Base-by-base conservation (phyloP, 352 stramenopile species). In the Phytopythium litorale region DNA sequence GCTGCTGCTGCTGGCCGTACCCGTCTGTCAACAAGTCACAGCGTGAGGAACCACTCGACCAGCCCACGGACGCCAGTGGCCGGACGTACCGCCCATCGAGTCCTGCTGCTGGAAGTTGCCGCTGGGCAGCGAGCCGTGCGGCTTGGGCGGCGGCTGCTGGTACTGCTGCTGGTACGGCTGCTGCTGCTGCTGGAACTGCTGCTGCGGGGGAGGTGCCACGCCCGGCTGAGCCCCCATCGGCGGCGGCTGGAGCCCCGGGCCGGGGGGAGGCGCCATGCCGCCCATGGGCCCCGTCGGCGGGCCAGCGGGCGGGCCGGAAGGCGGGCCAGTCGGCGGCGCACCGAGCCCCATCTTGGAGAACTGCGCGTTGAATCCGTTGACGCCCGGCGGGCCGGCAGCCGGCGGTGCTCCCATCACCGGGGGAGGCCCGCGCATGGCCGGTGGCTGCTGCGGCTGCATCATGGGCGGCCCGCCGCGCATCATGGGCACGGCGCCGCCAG, bases 101-200 rank as follows among this genome's bases (percentile, higher is more conserved):
- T 91, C 76, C 40, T 78, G 74, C 63, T 94, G 84, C 68, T 94
- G 84, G 69, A 88, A 94, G 64, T 94, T 94, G 49, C 84, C 84
- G 58, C 82, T 94, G 11, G 84, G 81, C 7, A 78, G 71, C 16
- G 53, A 58, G 11, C 43, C 76, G 57, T 72, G 71, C 28, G 21
- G 59, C 59, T 70, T 79, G 60, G 67, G 73, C 15, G 58, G 61
- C 6, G 48, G 57, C 2, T 62, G 68, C 33, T 69, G 70, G 38
- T 73, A 58, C 42, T 72, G 66, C 58, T 70, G 63, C 65, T 57
- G 68, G 25, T 66, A 59, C 54, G 52, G 53, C 38, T 35, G 51
- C 23, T 56, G 43, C 23, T 63, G 48, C 42, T 50, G 58, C 21
- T 50, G 58, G 40, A 66, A 69, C 23, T 63, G 48, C 42, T 50